Evolutionary conservation across 495 filamentous ascomycete species (phyloP).

Genomic region (Tetracladium setigerum): DNA sequence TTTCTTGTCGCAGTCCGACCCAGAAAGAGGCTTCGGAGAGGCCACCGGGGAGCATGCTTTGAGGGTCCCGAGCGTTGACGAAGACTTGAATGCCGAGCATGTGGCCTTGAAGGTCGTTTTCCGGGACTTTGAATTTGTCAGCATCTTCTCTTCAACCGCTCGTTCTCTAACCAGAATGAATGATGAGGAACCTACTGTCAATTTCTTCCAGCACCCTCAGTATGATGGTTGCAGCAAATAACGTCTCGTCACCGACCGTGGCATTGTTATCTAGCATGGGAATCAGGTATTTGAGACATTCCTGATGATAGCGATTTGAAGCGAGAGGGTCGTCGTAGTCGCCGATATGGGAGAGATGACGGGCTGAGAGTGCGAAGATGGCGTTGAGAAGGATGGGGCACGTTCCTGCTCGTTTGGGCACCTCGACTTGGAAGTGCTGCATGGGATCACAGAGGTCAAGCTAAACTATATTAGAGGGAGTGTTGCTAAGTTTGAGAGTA

Average conservation of each 20-base stretch:
- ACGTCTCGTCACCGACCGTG: conserved; percentile 48
- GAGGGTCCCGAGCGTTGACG: conserved; percentile 31
- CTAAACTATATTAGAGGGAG: conserved; percentile 24
- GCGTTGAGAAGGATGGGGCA: conserved; percentile 49
- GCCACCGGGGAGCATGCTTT: conserved; percentile 28
- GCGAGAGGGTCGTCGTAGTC: conserved; percentile 34
- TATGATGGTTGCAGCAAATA: conserved; percentile 54
- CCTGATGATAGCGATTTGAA: conserved; percentile 40
- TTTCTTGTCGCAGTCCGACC: conserved; percentile 50
- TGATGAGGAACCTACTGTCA: conserved; percentile 34
- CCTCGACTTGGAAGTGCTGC: conserved; percentile 44
- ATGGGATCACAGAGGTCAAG: conserved; percentile 50
- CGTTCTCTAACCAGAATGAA: neutral
- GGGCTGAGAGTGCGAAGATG: conserved; percentile 48
- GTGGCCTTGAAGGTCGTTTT: conserved; percentile 34
- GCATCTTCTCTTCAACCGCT: too few relatives aligned
- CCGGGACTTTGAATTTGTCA: conserved; percentile 25
- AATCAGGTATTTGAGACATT: conserved; percentile 43
- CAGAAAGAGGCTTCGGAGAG: conserved; percentile 45
- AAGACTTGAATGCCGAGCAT: conserved; percentile 45
- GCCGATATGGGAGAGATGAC: conserved; percentile 43
- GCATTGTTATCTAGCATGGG: conserved; percentile 39
- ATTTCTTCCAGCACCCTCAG: conserved; percentile 55
- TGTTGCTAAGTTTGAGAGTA: neutral
- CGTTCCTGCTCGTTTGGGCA: conserved; percentile 40